Base-by-base conservation (phyloP, 495 filamentous ascomycete genomes). In the Niebla homalea region DNA sequence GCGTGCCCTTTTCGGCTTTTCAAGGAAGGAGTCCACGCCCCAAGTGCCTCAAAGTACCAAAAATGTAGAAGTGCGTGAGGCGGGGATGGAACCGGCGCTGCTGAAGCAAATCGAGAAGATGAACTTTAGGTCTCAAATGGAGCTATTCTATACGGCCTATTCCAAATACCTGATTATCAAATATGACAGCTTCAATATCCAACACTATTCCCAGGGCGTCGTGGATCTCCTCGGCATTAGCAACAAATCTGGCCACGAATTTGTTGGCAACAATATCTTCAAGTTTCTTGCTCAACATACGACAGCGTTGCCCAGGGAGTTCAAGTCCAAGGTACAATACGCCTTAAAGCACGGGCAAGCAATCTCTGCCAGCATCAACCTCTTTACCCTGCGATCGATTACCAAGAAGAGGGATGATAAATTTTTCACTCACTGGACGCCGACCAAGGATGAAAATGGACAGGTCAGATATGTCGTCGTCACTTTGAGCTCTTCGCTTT, bases 391-490 rank as follows among this genome's bases (percentile, higher is more conserved):
- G 23, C 44, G 46, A 50, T 56, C 52, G n/a, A 41, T 54, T 42
- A 54, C 55, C 10, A 56, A 53, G 36, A 63, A 55, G 53, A 57
- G 49, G 1, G 55, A 64, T 52, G 69, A 68, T 52, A 65, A 60
- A 58, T 61, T 75, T 43, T 65, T 71, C n/a, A 68, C 64, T 21
- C 70, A 73, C 55, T 78, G 76, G 76, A 71, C 72, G 48, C 74
- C 75, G 20, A 52, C 74, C 56, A 76, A 72, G 59, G 69, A 77
- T 56, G 71, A 60, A 11, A 58, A 68, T 15, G 74, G 72, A 0
- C 49, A 49, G 23, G 63, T 75, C 16, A 63, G 49, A 16, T 74
- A 65, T 58, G 66, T 75, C 36, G 67, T 79, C 42, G 48, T 77
- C 47, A 65, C 64, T 4, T 45, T 67, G 52, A 60, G 57, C 48